Conservation (phyloP, 1,139 yeast species). For the Hanseniaspora uvarum region DNA sequence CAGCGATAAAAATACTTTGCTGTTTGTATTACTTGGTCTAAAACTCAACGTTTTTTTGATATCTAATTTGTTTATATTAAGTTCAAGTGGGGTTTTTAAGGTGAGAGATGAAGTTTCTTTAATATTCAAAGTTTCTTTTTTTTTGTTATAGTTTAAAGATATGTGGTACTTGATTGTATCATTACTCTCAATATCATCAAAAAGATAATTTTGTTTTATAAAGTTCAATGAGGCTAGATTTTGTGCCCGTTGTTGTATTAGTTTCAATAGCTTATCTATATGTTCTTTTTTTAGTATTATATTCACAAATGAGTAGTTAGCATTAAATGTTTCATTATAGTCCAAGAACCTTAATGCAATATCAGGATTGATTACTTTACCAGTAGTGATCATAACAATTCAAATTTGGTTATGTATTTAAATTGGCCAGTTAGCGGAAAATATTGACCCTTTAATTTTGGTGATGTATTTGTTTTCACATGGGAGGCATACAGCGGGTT, state of each 20-base stretch:
- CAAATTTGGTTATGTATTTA: no score
- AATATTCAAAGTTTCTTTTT: not conserved
- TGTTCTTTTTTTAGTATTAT: not conserved
- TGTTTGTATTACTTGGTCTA: not conserved
- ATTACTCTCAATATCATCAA: not conserved
- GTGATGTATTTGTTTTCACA: not conserved
- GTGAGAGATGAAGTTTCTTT: not conserved
- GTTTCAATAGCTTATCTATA: not conserved
- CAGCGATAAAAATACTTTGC: conserved; percentile 1
- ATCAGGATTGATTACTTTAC: not conserved
- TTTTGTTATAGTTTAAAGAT: not conserved
- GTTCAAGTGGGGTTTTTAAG: not conserved
- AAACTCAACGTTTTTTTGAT: not conserved
- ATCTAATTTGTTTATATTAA: not conserved
- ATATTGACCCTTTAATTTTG: not conserved
- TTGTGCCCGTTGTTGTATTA: not conserved
- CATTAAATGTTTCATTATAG: not conserved
- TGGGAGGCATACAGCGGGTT: not conserved
- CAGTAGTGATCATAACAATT: not conserved
- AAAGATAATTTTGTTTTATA: not conserved
- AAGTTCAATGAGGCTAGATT: not conserved
- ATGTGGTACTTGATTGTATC: not conserved
- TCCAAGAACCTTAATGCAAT: not conserved
- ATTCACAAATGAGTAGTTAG: not conserved
- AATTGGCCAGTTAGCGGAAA: no score